phyloP scores from a whole-genome alignment of 2,329 filamentous ascomycete genomes.

The Neurospora crassa region DNA sequence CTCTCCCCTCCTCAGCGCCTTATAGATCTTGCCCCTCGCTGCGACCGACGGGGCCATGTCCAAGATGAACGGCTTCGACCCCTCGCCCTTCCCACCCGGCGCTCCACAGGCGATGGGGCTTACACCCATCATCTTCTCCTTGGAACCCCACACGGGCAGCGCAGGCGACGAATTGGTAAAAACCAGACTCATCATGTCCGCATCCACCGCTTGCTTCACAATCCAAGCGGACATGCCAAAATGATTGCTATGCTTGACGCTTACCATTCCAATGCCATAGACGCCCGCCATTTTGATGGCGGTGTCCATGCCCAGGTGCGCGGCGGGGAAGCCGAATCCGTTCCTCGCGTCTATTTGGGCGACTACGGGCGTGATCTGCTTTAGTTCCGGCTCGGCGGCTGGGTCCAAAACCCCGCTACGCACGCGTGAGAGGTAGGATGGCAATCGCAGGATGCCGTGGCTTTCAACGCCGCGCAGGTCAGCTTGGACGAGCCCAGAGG shows the following conservation, averaged over 20 bases:
- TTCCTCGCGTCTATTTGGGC: constrained; percentile 59
- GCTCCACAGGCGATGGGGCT: constrained; percentile 69
- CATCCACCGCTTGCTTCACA: constrained; percentile 67
- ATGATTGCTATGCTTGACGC: constrained; percentile 68
- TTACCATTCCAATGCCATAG: constrained; percentile 67
- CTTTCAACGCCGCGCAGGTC: constrained; percentile 74
- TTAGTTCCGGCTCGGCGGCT: constrained; percentile 46
- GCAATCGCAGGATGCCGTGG: constrained; percentile 69
- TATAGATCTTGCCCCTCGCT: constrained; percentile 64
- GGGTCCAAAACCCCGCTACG: constrained; percentile 59
- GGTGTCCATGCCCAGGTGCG: constrained; percentile 52
- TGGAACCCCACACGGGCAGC: constrained; percentile 61
- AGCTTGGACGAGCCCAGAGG: constrained; percentile 60
- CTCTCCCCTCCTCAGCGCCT: constrained; percentile 56
- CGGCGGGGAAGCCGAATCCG: constrained; percentile 66
- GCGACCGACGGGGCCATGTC: constrained; percentile 65
- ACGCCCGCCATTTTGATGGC: constrained; percentile 56
- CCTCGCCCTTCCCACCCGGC: constrained; percentile 40
- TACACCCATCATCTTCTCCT: constrained; percentile 60
- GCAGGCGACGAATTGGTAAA: constrained; percentile 67
- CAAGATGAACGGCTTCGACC: constrained; percentile 53
- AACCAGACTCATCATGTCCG: constrained; percentile 58
- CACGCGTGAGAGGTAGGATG: constrained; percentile 66
- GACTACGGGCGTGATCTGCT: constrained; percentile 59
- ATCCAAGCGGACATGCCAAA: constrained; percentile 79